Base-by-base conservation (phyloP, 495 filamentous ascomycete genomes). In the Neurospora sp. region DNA sequence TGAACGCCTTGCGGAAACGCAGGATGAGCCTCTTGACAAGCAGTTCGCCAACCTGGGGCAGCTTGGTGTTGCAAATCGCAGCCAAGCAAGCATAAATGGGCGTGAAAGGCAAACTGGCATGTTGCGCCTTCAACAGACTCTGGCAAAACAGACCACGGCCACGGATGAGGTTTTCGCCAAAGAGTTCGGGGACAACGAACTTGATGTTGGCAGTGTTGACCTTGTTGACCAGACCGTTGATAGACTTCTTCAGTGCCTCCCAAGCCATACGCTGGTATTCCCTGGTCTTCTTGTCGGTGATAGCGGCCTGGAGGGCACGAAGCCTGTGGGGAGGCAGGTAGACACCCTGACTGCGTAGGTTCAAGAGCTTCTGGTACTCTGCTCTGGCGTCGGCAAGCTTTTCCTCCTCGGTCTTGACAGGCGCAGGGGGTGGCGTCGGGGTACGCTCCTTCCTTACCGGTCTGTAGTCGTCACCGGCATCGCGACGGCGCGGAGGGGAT, bases 201-300 rank as follows among this genome's bases (percentile, higher is more conserved):
- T 98, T 98, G 87, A 99, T 98, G 78, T 99, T 99, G 23, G 91
- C 92, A 46, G 93, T 91, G 82, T 98, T 99, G 84, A 97, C 91
- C 82, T 99, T 99, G 86, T 99, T 99, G 84, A 98, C 95, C 39
- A 99, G 84, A 78, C 96, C 96, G 80, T 99, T 98, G 85, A 99
- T 97, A 23, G 92, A 95, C 86, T 99, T 99, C 85, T 99, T 99
- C 79, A 98, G 81, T 11, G 96, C 95, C 81, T 98, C 96, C 96
- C 96, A 98, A 3, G 95, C 94, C 93, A 99, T 96, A 70, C 96
- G 92, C 85, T 99, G 96, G 81, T 97, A 99, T 82, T 99, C 96
- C 82, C 97, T 96, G 82, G 91, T 96, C 62, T 83, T 90, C 85
- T 96, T 97, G 82, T 99, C 96, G 70, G 95, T 98, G 80, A 99